These are phyloP conservation scores for Suillus hirtellus DNA, from an alignment of 768 basidiomycete species.

Conservation along the genomic window DNA sequence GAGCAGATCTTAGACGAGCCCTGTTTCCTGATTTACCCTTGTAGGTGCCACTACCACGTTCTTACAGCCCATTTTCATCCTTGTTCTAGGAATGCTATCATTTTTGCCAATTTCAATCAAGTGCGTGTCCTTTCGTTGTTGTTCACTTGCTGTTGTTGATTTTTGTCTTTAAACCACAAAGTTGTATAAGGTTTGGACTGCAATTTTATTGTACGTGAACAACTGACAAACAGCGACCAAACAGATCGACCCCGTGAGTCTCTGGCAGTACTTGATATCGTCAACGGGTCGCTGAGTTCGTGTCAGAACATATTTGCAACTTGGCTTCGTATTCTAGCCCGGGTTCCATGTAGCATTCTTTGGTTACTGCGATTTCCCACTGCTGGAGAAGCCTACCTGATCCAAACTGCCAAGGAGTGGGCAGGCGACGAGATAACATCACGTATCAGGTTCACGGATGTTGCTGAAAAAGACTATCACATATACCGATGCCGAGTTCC, in stretches of 20 bases:
- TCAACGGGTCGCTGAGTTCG: slow-evolving; percentile 11
- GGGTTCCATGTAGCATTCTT: slow-evolving; percentile 48
- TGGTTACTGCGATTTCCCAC: slow-evolving; percentile 54
- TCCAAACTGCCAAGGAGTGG: slow-evolving; percentile 43
- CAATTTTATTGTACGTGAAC: background rate
- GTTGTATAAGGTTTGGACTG: slow-evolving; percentile 44
- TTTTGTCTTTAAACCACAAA: slow-evolving; percentile 20
- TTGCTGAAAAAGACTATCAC: slow-evolving; percentile 46
- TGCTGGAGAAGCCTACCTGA: slow-evolving; percentile 46
- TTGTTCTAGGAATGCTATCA: slow-evolving; percentile 38
- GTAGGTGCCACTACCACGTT: slow-evolving; percentile 25
- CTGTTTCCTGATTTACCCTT: slow-evolving; percentile 46
- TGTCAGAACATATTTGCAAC: slow-evolving; percentile 42
- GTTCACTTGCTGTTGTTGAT: background rate
- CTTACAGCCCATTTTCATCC: background rate
- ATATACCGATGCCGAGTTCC: slow-evolving; percentile 47
- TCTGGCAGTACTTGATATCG: background rate
- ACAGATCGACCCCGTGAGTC: slow-evolving; percentile 38
- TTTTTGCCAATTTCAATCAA: slow-evolving; percentile 59
- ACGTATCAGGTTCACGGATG: slow-evolving; percentile 49
- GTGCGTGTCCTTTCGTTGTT: slow-evolving; percentile 23
- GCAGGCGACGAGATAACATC: slow-evolving; percentile 46
- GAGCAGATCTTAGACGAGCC: slow-evolving; percentile 36
- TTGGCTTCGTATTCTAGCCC: slow-evolving; percentile 48
- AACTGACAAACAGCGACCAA: background rate